phyloP scores from a whole-genome alignment of 2,329 filamentous ascomycete species.

The Penicillium sclerotigenum region DNA sequence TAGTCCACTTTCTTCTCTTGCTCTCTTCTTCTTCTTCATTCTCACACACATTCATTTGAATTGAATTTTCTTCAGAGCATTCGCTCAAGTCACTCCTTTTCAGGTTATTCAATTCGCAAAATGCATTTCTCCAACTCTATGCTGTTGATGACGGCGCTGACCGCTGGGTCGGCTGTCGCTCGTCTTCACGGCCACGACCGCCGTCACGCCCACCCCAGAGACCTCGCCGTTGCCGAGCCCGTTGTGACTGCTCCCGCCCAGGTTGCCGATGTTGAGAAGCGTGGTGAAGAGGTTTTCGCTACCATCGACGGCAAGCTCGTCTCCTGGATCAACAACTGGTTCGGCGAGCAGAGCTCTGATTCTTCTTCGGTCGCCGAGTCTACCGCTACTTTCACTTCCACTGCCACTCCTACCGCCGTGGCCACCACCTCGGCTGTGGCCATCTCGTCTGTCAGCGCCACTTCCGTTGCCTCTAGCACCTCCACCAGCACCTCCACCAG shows the following conservation, averaged over 20 bases:
- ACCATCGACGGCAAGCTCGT: constrained; percentile 34
- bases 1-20: constrained; percentile 10
- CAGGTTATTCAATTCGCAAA: constrained; percentile 17
- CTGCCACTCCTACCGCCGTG: constrained; percentile 14
- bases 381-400: constrained; percentile 15
- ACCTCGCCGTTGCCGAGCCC: constrained; percentile 6
- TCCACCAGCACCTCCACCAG: constrained; percentile 11
- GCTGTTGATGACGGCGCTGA: constrained; percentile 36
- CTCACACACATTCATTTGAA: constrained; percentile 21
- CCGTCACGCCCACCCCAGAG: constrained; percentile 32
- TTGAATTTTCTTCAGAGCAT: constrained; percentile 15
- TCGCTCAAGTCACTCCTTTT: constrained; percentile 23
- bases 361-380: not conserved
- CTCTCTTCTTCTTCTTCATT: constrained; percentile 4
- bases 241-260: not conserved
- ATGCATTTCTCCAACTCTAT: constrained; percentile 42
- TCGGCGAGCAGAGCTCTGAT: constrained; percentile 21
- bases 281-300: constrained; percentile 33
- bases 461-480: not conserved
- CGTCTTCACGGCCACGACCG: constrained; percentile 40
- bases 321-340: constrained; percentile 39
- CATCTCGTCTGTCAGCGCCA: constrained; percentile 2
- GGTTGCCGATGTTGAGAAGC: constrained; percentile 23
- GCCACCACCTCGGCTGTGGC: constrained; percentile 12
- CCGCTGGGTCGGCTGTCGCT: constrained; percentile 36